Percentiles rank a stretch among this genome's conserved stretches.
Conservation (phyloP, 2,329 filamentous ascomycete genomes). For the Aureobasidium sp. region DNA sequence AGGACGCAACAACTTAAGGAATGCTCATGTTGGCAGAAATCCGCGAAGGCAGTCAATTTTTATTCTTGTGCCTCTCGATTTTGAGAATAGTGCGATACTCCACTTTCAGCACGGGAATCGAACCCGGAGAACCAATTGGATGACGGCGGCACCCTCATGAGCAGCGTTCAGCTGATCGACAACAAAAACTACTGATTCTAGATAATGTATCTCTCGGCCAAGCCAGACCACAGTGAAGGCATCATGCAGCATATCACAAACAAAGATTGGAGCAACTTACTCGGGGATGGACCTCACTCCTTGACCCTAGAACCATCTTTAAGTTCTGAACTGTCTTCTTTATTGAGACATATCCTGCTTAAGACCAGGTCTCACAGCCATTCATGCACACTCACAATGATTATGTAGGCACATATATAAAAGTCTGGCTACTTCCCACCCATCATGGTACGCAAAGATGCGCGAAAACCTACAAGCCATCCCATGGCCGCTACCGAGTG, state of each 20-base stretch:
- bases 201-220: conserved; percentile 3
- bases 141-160: conserved; percentile 5
- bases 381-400: neutral
- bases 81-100: conserved; percentile 8
- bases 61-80: neutral
- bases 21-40: neutral
- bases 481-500: neutral
- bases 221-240: neutral
- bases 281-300: neutral
- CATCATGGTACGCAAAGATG: neutral
- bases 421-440: neutral
- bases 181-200: neutral
- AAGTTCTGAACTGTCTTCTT: neutral
- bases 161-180: conserved; percentile 13
- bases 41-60: neutral
- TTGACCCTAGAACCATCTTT: neutral
- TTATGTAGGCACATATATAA: neutral
- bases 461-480: neutral
- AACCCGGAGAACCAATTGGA: conserved; percentile 1
- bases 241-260: neutral
- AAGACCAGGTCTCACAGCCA: neutral
- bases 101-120: conserved; percentile 12
- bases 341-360: neutral
- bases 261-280: neutral
- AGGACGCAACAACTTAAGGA: neutral